Percentiles rank a stretch among this genome's conserved stretches.
These are phyloP conservation scores for Benincasa hispida DNA, from an alignment of 306 rosid species.

Conservation along the genomic window DNA sequence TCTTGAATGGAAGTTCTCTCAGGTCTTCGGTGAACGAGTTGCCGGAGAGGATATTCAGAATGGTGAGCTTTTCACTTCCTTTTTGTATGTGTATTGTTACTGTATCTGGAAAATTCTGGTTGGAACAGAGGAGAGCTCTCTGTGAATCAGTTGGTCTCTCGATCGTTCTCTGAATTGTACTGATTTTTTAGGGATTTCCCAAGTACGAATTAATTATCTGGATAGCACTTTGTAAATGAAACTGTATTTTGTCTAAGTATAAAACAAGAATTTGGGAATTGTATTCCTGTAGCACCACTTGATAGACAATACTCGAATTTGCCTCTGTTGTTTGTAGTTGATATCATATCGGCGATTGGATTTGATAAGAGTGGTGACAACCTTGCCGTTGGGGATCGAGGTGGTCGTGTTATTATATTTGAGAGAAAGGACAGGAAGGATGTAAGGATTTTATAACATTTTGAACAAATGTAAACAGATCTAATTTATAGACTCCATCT, in stretches of 20 bases:
- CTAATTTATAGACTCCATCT: neutral
- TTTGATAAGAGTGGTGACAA: slow-evolving; percentile 56
- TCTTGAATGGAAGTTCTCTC: slow-evolving; percentile 34
- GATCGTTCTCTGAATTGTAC: neutral
- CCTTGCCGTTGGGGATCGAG: slow-evolving; percentile 66
- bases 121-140: neutral
- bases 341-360: slow-evolving; percentile 34
- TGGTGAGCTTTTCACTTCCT: slow-evolving; percentile 15
- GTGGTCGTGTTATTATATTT: slow-evolving; percentile 59
- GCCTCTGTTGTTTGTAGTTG: slow-evolving; percentile 24
- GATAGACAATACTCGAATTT: neutral
- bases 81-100: neutral
- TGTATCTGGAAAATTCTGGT: neutral
- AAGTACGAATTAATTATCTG: neutral
- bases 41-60: slow-evolving; percentile 33
- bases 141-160: neutral
- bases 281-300: neutral
- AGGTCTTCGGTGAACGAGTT: slow-evolving; percentile 38
- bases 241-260: neutral
- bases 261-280: neutral
- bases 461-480: neutral
- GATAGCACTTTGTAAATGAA: neutral
- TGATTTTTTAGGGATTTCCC: neutral
- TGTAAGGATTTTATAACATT: slow-evolving; percentile 27
- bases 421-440: slow-evolving; percentile 31